phyloP scores from a whole-genome alignment of 306 rosid species.

The Vicia sativa region DNA sequence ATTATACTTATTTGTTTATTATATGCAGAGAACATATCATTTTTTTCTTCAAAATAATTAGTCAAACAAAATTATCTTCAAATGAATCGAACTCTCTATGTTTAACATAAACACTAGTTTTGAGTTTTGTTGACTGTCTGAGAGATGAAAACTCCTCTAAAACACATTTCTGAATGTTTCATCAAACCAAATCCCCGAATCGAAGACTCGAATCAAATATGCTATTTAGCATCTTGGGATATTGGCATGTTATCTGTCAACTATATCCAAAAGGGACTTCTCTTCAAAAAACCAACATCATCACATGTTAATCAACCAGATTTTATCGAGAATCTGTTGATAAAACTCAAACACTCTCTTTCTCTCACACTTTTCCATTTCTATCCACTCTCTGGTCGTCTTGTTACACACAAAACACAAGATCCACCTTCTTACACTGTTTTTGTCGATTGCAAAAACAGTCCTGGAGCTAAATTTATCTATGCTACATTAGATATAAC shows the following conservation, averaged over 20 bases:
- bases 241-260: slow-evolving; percentile 46
- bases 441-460: slow-evolving; percentile 44
- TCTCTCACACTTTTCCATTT: slow-evolving; percentile 57
- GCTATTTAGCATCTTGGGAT: slow-evolving; percentile 53
- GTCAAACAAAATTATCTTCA: background rate
- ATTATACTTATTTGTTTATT: no score
- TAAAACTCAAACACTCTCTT: slow-evolving; percentile 54
- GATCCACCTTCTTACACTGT: slow-evolving; percentile 32
- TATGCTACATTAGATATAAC: slow-evolving; percentile 48
- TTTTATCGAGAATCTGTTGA: slow-evolving; percentile 33
- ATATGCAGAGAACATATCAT: no score
- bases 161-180: slow-evolving; percentile 41
- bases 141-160: background rate
- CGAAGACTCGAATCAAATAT: background rate
- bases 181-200: slow-evolving; percentile 33
- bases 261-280: slow-evolving; percentile 73
- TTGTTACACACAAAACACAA: slow-evolving; percentile 42
- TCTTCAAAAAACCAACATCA: slow-evolving; percentile 56
- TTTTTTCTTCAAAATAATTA: no score
- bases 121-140: background rate
- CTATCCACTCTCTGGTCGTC: slow-evolving; percentile 62
- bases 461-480: slow-evolving; percentile 54
- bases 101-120: background rate
- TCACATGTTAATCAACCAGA: background rate
- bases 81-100: background rate